Conservation (phyloP, 169 alveolate species). For the Plasmodium gonderi region DNA sequence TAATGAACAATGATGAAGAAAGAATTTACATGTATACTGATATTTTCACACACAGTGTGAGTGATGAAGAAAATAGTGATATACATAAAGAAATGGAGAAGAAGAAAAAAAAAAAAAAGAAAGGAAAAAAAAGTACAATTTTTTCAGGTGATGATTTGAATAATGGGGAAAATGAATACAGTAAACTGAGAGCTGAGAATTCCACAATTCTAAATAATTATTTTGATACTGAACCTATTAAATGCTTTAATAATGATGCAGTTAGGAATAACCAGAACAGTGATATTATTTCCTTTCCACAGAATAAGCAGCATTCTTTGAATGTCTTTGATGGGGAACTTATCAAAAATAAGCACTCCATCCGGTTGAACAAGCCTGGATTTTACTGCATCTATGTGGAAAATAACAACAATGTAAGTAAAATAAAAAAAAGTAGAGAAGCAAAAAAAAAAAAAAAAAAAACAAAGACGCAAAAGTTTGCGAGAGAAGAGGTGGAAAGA, state of each 20-base stretch:
- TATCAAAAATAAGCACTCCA: slow-evolving; percentile 20
- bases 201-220: slow-evolving; percentile 66
- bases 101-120: not conserved
- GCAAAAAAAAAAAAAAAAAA: not conserved
- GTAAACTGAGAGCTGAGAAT: slow-evolving; percentile 44
- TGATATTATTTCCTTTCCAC: slow-evolving; percentile 35
- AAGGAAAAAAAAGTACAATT: not conserved
- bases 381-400: slow-evolving; percentile 58
- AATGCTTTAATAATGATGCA: not conserved
- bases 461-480: no score
- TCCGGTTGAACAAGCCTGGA: slow-evolving; percentile 34
- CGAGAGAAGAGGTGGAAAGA: no score
- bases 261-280: not conserved
- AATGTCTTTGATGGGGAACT: slow-evolving; percentile 54
- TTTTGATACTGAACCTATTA: slow-evolving; percentile 16
- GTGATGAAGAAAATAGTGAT: slow-evolving; percentile 39
- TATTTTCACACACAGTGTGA: slow-evolving; percentile 6
- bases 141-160: not conserved
- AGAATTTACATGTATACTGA: slow-evolving; percentile 40
- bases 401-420: slow-evolving; percentile 27
- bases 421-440: not conserved
- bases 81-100: no score
- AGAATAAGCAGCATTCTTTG: slow-evolving; percentile 8
- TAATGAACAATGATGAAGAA: slow-evolving; percentile 54
- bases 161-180: slow-evolving; percentile 67